Conservation (phyloP, 1,139 yeast genomes). For the Yamadazyma diospyri region DNA sequence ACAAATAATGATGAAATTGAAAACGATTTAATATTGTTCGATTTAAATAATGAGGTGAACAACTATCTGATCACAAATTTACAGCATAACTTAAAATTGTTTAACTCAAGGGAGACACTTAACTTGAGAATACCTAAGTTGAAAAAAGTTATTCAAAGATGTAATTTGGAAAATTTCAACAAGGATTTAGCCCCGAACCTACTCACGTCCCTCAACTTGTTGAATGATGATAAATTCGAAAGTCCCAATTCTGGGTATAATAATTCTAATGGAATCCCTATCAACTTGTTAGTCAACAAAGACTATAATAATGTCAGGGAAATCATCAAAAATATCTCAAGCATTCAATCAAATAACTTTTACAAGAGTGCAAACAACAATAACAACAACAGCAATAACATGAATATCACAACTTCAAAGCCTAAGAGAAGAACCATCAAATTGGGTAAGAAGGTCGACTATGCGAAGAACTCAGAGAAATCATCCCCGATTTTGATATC, state of each 20-base stretch:
- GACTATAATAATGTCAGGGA: conserved; percentile 32
- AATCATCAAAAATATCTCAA: conserved; percentile 43
- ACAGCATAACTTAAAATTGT: conserved; percentile 65
- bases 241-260: conserved; percentile 8
- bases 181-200: conserved; percentile 37
- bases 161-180: conserved; percentile 41
- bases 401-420: too few relatives aligned
- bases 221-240: conserved; percentile 8
- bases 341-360: conserved; percentile 45
- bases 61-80: conserved; percentile 64
- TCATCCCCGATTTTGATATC: conserved; percentile 6
- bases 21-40: conserved; percentile 18
- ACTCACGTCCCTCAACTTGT: conserved; percentile 32
- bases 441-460: conserved; percentile 19
- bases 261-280: conserved; percentile 35
- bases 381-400: conserved; percentile 15
- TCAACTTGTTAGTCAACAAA: conserved; percentile 27
- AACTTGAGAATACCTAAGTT: conserved; percentile 61
- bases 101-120: conserved; percentile 76
- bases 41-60: conserved; percentile 17
- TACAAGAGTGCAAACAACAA: conserved; percentile 28
- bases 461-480: conserved; percentile 2
- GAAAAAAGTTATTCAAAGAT: conserved; percentile 54
- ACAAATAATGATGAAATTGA: conserved; percentile 3
- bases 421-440: conserved; percentile 51